These are phyloP conservation scores for Agaricales sp. DNA, from an alignment of 1,284 basidiomycete species.

Conservation along the genomic window DNA sequence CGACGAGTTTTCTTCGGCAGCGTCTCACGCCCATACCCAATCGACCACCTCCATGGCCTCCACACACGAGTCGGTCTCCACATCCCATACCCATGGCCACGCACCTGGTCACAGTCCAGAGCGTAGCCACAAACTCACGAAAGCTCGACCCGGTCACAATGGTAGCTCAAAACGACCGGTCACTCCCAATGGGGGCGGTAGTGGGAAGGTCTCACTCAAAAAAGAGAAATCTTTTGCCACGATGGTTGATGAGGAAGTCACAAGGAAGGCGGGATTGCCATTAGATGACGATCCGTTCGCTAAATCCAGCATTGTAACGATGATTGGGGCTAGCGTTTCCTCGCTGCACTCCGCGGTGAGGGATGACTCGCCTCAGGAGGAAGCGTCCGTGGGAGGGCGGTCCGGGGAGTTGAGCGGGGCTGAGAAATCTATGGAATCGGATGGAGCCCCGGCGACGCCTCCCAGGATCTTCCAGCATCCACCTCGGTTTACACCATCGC, in stretches of 20 bases:
- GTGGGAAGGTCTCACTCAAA: neutral
- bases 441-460: neutral
- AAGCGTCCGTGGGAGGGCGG: neutral
- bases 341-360: neutral
- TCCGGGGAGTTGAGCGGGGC: neutral
- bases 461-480: conserved; percentile 2
- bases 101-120: neutral
- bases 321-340: neutral
- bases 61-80: neutral
- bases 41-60: conserved; percentile 15
- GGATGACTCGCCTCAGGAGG: neutral
- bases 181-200: neutral
- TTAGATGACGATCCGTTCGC: conserved; percentile 53
- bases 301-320: conserved; percentile 20
- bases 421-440: neutral
- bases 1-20: neutral
- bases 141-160: neutral
- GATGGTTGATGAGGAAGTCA: neutral
- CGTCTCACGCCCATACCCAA: conserved; percentile 12
- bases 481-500: conserved; percentile 9
- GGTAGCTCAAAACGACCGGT: neutral
- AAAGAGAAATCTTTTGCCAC: neutral
- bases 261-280: conserved; percentile 10
- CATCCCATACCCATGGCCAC: neutral
- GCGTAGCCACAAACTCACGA: neutral